Conservation (phyloP, 768 basidiomycete species). For the Kwoniella sp. region DNA sequence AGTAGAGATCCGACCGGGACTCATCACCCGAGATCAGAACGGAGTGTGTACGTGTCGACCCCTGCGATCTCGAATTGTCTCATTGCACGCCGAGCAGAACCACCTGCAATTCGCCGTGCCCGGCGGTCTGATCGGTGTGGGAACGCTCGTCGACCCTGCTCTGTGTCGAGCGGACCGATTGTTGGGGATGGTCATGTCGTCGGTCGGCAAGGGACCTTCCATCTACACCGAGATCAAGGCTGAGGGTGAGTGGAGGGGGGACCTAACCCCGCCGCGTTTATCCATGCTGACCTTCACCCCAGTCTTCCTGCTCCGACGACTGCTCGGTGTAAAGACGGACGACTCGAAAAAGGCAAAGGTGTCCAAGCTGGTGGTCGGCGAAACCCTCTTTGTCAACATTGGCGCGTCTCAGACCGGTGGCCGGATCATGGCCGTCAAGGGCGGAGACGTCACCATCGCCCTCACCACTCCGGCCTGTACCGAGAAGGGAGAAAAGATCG, state of each 20-base stretch:
- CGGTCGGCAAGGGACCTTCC: constrained; percentile 86
- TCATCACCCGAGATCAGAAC: constrained; percentile 88
- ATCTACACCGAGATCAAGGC: constrained; percentile 66
- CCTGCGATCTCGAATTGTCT: constrained; percentile 84
- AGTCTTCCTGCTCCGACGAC: constrained; percentile 86
- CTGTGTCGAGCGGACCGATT: constrained; percentile 94
- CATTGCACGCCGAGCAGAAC: constrained; percentile 91
- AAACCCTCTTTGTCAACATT: constrained; percentile 92
- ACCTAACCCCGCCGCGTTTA: too few species aligned
- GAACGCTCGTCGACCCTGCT: constrained; percentile 92
- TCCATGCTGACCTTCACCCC: background rate
- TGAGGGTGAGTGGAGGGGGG: constrained; percentile 45
- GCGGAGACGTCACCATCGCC: constrained; percentile 69
- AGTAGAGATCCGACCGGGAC: constrained; percentile 94
- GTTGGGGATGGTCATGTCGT: constrained; percentile 92
- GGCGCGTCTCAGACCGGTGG: constrained; percentile 97
- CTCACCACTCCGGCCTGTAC: constrained; percentile 93
- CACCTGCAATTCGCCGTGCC: constrained; percentile 91
- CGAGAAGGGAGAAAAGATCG: constrained; percentile 96
- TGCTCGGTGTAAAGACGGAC: constrained; percentile 97
- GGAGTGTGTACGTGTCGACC: constrained; percentile 89
- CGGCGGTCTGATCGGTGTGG: constrained; percentile 96
- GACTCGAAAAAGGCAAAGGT: constrained; percentile 96
- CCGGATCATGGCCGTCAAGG: constrained; percentile 87
- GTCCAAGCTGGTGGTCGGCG: constrained; percentile 82